phyloP scores from a whole-genome alignment of 495 filamentous ascomycete genomes.

The Penicillium verhagenii region DNA sequence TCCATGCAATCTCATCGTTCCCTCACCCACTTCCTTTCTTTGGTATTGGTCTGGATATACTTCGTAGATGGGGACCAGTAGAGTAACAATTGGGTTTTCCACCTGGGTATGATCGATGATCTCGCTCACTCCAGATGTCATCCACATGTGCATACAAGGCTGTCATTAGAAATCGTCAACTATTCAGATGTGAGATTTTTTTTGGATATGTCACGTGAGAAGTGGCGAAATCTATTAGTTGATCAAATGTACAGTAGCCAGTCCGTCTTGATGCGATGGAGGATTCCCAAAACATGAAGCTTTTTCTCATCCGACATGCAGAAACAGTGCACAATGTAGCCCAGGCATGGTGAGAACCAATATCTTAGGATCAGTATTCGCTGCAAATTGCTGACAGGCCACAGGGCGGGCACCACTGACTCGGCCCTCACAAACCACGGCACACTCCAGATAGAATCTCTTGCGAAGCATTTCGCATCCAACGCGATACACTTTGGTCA shows the following conservation, averaged over 20 bases:
- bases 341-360: conserved; percentile 57
- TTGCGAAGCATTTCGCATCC: conserved; percentile 42
- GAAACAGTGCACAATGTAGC: conserved; percentile 88
- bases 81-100: too few species aligned
- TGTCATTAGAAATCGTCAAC: too few species aligned
- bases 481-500: conserved; percentile 49
- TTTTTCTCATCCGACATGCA: conserved; percentile 81
- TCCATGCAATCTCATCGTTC: conserved; percentile 32
- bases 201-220: too few species aligned
- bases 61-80: conserved; percentile 19
- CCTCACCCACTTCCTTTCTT: conserved; percentile 26
- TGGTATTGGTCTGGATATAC: conserved; percentile 1
- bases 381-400: background rate
- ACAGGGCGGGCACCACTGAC: conserved; percentile 74
- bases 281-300: conserved; percentile 50
- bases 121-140: too few species aligned
- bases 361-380: background rate
- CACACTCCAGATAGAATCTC: conserved; percentile 65
- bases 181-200: too few species aligned
- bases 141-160: too few species aligned
- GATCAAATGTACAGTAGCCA: too few species aligned
- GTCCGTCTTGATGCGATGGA: background rate
- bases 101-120: too few species aligned
- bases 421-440: conserved; percentile 82
- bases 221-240: too few species aligned